Conservation (phyloP, 257 asterid species). For the Solanum pimpinellifolium region DNA sequence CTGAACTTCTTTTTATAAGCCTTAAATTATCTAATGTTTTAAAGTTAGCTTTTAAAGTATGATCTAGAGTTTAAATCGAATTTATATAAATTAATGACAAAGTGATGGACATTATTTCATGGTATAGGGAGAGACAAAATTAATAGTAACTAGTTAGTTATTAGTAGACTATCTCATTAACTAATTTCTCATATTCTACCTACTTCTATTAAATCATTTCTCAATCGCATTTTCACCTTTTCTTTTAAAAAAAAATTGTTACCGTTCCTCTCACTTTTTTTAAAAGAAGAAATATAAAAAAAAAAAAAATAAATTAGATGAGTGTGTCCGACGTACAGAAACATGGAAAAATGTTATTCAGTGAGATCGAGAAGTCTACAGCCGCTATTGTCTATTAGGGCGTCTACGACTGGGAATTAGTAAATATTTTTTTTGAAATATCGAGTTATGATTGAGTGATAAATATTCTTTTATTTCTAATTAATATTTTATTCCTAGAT, state of each 20-base stretch:
- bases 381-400: background rate
- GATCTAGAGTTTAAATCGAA: no score
- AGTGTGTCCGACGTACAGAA: background rate
- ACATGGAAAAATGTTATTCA: conserved; percentile 41
- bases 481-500: no score
- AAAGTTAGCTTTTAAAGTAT: no score
- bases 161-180: background rate
- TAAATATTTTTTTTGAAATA: background rate
- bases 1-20: no score
- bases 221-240: background rate
- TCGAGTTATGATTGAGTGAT: no score
- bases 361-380: conserved; percentile 36
- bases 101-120: background rate
- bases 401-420: background rate
- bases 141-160: background rate
- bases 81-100: background rate
- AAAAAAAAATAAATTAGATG: background rate
- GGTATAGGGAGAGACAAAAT: background rate
- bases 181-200: background rate
- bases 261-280: background rate
- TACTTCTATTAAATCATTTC: no score
- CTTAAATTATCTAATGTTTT: no score
- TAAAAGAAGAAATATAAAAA: no score
- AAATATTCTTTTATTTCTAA: no score
- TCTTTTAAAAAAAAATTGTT: background rate